Evolutionary conservation across 352 stramenopile genomes (phyloP).

Genomic region (Phytopythium ostracodes): DNA sequence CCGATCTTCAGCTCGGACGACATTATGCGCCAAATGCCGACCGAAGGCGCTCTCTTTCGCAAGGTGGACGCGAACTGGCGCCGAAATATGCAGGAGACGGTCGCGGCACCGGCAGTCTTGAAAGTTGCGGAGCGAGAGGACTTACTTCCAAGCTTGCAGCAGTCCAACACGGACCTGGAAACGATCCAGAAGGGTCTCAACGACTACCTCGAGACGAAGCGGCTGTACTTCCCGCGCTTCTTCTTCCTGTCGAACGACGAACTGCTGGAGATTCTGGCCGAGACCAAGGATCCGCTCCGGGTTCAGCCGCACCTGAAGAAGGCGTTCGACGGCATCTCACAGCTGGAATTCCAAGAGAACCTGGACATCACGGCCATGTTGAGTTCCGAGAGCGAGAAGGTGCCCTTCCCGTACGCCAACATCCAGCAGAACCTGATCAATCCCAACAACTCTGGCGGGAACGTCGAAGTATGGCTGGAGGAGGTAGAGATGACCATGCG

Average conservation of each 20-base stretch:
- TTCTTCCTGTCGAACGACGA: constrained; percentile 94
- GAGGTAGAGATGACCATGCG: constrained; percentile 87
- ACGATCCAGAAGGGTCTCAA: constrained; percentile 93
- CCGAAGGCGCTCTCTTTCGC: constrained; percentile 81
- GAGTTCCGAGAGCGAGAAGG: constrained; percentile 83
- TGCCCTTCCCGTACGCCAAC: constrained; percentile 86
- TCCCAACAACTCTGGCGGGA: constrained; percentile 91
- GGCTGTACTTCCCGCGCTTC: constrained; percentile 89
- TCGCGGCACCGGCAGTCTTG: constrained; percentile 64
- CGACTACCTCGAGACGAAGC: constrained; percentile 90
- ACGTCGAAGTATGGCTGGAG: constrained; percentile 90
- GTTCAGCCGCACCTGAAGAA: constrained; percentile 95
- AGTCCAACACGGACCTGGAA: constrained; percentile 92
- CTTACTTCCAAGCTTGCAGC: constrained; percentile 75
- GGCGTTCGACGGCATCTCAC: constrained; percentile 90
- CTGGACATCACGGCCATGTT: constrained; percentile 91
- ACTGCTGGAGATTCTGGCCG: constrained; percentile 89
- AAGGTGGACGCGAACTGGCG: constrained; percentile 88
- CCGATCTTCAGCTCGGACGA: constrained; percentile 93
- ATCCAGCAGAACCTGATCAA: constrained; percentile 91
- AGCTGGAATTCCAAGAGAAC: constrained; percentile 91
- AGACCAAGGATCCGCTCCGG: constrained; percentile 91
- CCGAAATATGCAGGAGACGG: constrained; percentile 85
- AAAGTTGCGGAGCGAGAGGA: constrained; percentile 75
- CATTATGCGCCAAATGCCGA: constrained; percentile 92